Evolutionary conservation across 2,329 filamentous ascomycete genomes (phyloP).

Genomic region (Cladosporium sp.): DNA sequence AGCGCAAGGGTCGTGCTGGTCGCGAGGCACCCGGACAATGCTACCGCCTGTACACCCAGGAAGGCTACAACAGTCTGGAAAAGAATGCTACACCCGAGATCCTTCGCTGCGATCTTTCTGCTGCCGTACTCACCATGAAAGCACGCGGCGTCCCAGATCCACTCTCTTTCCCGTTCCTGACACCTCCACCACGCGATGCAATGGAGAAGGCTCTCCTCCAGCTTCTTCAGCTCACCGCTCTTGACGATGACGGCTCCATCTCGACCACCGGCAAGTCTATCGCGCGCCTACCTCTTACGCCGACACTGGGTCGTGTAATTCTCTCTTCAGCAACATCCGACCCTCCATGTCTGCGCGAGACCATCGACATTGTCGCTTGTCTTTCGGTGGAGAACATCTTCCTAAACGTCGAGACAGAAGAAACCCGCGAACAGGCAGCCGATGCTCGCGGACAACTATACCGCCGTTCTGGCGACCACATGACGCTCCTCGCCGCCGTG

Average conservation of each 20-base stretch:
- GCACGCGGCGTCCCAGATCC: constrained; percentile 83
- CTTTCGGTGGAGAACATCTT: constrained; percentile 67
- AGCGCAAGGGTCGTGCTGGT: constrained; percentile 87
- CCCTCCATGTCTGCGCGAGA: constrained; percentile 73
- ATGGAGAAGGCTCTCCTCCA: constrained; percentile 81
- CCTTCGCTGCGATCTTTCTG: constrained; percentile 80
- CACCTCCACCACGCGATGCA: constrained; percentile 72
- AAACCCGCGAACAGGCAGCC: constrained; percentile 60
- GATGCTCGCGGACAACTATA: constrained; percentile 57
- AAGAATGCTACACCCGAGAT: constrained; percentile 85
- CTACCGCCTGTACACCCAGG: constrained; percentile 83
- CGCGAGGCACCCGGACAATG: constrained; percentile 90
- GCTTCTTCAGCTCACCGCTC: constrained; percentile 73
- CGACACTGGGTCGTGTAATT: constrained; percentile 77
- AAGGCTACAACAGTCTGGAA: constrained; percentile 68
- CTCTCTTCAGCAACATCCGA: constrained; percentile 73
- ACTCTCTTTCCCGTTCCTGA: constrained; percentile 79
- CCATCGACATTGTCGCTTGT: constrained; percentile 77
- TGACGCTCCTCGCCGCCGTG: constrained; percentile 62
- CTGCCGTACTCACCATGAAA: constrained; percentile 89
- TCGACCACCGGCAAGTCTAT: constrained; percentile 74
- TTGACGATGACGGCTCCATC: constrained; percentile 71
- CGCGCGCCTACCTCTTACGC: constrained; percentile 79
- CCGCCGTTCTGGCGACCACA: constrained; percentile 63
- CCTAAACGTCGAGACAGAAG: constrained; percentile 59